Conservation (phyloP, 768 basidiomycete genomes). For the Candolleomyces efflorescens region DNA sequence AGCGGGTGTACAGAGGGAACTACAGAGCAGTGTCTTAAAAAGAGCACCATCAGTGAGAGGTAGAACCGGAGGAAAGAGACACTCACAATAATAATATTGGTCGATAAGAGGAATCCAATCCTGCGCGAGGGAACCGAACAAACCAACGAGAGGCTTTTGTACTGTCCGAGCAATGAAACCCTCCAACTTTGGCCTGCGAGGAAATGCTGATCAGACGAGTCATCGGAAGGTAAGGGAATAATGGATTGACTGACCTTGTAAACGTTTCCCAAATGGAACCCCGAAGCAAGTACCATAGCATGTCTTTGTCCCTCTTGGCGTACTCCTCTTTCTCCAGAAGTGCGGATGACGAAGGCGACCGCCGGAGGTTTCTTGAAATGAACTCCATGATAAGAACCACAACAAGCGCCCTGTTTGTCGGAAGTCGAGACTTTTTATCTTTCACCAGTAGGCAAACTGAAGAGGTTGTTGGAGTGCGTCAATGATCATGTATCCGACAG, state of each 20-base stretch:
- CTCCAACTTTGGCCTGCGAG: constrained; percentile 71
- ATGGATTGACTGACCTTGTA: constrained; percentile 49
- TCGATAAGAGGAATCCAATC: constrained; percentile 90
- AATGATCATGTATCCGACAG: constrained; percentile 4
- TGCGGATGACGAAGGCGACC: constrained; percentile 57
- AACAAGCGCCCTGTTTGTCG: constrained; percentile 60
- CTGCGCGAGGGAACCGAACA: constrained; percentile 65
- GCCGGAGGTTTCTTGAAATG: constrained; percentile 69
- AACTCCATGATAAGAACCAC: constrained; percentile 66
- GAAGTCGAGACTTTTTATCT: constrained; percentile 29
- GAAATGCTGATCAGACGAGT: constrained; percentile 4
- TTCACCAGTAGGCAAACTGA: constrained; percentile 39
- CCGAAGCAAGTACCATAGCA: constrained; percentile 81
- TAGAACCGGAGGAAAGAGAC: not conserved
- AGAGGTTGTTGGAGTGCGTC: constrained; percentile 10
- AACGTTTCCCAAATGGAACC: constrained; percentile 83
- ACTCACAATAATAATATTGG: constrained; percentile 88
- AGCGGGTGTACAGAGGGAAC: not conserved
- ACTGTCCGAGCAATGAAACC: constrained; percentile 52
- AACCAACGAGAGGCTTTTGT: constrained; percentile 58
- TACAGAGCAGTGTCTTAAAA: constrained; percentile 1
- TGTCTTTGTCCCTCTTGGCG: constrained; percentile 74
- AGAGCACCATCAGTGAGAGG: not conserved
- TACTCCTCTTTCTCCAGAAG: constrained; percentile 73
- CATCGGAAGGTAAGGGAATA: constrained; percentile 4